Base-by-base conservation (phyloP, 345 rosid genomes). In the Gossypium arboreum region DNA sequence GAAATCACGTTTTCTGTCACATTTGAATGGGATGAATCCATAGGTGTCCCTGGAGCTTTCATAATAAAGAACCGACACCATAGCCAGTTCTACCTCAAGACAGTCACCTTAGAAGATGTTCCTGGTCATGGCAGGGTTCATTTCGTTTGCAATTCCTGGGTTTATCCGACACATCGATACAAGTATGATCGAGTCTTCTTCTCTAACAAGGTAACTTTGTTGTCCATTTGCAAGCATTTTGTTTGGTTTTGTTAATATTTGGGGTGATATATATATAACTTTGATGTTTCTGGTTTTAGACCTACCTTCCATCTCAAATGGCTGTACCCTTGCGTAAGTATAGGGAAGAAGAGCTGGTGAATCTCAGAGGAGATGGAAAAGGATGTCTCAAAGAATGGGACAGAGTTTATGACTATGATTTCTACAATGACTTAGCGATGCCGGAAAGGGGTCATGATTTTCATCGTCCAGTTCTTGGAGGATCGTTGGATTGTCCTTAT, bases 81-180 rank as follows among this genome's bases (percentile, higher is more conserved):
- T 47, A 86, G 81, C 66, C 90, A 92, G 83, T 90, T 94, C 75
- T 86, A 79, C 67, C 95, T 94, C 81, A 87, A 80, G 81, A 82
- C 88, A 41, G 76, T 92, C 77, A 92, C 93, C 0, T 85, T 94
- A 50, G 96, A 92, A 68, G 83, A 87, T 41, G 78, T 79, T 68
- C 83, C 83, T 0, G 81, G 72, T 1, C 87, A 85, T 69, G 97
- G 88, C 59, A 79, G 85, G 9, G 59, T 90, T 29, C 92, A 86
- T 77, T 94, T 94, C 74, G 76, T 87, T 58, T 94, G 98, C 86
- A 91, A 90, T 77, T 94, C 98, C 13, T 94, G 97, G 98, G 92
- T 92, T 25, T 94, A 94, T 74, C 97, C 98, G 0, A 66, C 78
- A 0, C 92, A 83, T 69, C 80, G 90, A 0, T 91, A 92, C 88